Evolutionary conservation across 352 stramenopile species (phyloP), one percentile per base, ranked within the genome.

Genomic region (Phytopythium oedochilum): DNA sequence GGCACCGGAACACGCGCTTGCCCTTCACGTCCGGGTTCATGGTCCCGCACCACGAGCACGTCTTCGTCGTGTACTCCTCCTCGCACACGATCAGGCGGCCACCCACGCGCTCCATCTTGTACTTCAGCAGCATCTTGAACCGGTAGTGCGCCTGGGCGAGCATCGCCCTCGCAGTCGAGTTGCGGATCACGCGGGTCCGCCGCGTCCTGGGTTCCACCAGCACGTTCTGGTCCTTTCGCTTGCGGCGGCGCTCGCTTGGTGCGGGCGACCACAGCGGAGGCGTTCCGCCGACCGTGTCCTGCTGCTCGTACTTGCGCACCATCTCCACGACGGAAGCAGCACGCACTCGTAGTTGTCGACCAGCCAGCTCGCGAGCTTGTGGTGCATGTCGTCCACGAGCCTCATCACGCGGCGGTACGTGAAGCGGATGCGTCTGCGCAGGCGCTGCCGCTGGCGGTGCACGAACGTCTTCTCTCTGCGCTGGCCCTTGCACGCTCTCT

Each of bases 81-180:
- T n/a, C n/a, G n/a, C n/a, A n/a, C n/a, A n/a, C n/a, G n/a, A n/a
- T n/a, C n/a, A n/a, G n/a, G n/a, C n/a, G n/a, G n/a, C n/a, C n/a
- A n/a, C n/a, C n/a, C n/a, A n/a, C n/a, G n/a, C n/a, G n/a, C n/a
- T n/a, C n/a, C n/a, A n/a, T n/a, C n/a, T n/a, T n/a, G n/a, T n/a
- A n/a, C n/a, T n/a, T n/a, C n/a, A n/a, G n/a, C n/a, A n/a, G n/a
- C n/a, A n/a, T n/a, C n/a, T n/a, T n/a, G n/a, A n/a, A n/a, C n/a
- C n/a, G n/a, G n/a, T n/a, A n/a, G n/a, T 63, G 57, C 2, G 57
- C 42, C 17, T 34, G 28, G 15, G 59, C 22, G 8, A 51, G 59
- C 11, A 73, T 73, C 54, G 61, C 57, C 59, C 58, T 23, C 12
- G 44, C 39, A 11, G 49, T 63, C 32, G 39, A 25, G 20, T 42